Evolutionary conservation across 2,329 filamentous ascomycete genomes (phyloP), one percentile per base, ranked within the genome.

Genomic region (Epichloe gansuensis): DNA sequence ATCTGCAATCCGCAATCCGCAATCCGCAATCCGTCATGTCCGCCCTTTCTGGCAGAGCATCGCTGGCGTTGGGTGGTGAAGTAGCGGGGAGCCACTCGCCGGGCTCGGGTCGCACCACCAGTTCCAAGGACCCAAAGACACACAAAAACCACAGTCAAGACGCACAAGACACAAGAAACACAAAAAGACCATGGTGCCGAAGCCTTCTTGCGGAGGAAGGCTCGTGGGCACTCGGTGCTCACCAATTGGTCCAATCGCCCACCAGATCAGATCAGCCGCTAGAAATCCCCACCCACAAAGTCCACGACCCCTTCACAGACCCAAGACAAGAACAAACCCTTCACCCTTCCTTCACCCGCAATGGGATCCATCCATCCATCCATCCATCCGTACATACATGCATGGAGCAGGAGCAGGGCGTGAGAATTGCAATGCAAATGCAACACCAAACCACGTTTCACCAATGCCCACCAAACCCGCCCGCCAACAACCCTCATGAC

Each of bases 381-480:
- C 17, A 21, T 21, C 17, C 17, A 21, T 21, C 17, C 17, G 17
- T 21, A 21, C 17, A 21, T 21, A 21, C 17, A 21, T 21, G 2
- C 17, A 21, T 21, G 17, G 17, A 21, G 17, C 17, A 21, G 17
- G 17, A 21, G 17, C 17, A 21, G 17, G 17, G 17, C 17, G 17
- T 21, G 17, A 21, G 23, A 25, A 4, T 21, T 43, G 25, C 25
- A 21, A 21, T 52, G 56, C 54, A 46, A 46, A 52, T 57, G 54
- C 52, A 52, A 53, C 54, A 5, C 52, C 43, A 49, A 45, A 21
- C 56, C 56, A 57, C 56, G 56, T 57, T 56, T 53, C 54, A 46
- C 35, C 52, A n/a, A 25, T 23, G 12, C 12, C 23, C 43, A 21
- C 17, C 17, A n/a, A n/a, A n/a, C n/a, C n/a, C n/a, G n/a, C n/a